These are phyloP conservation scores for Neoascochyta sp. DNA, from an alignment of 2,329 filamentous ascomycete genomes.

Conservation along the genomic window DNA sequence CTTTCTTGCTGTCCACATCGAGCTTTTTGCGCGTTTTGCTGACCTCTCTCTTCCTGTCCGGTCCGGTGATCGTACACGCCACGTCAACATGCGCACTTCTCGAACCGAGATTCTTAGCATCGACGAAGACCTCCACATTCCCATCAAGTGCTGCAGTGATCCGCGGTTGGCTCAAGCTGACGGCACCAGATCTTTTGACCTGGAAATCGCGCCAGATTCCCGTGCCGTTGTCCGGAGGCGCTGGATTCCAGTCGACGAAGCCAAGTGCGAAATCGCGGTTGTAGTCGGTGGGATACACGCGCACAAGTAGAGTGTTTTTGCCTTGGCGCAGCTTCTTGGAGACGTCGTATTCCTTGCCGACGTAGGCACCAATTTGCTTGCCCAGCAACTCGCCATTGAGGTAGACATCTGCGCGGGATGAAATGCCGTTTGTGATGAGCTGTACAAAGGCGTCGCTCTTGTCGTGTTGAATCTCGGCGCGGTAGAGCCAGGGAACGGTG, in stretches of 20 bases:
- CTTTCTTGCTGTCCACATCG: too few relatives aligned
- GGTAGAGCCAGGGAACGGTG: conserved; percentile 56
- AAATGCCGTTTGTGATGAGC: conserved; percentile 58
- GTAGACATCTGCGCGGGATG: conserved; percentile 58
- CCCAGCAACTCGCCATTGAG: conserved; percentile 56
- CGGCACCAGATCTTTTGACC: conserved; percentile 52
- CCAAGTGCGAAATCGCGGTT: conserved; percentile 57
- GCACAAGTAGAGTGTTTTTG: conserved; percentile 52
- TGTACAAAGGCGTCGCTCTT: conserved; percentile 34
- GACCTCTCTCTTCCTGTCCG: too few relatives aligned
- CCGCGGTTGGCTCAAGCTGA: conserved; percentile 39
- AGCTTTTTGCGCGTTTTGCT: too few relatives aligned
- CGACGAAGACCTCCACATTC: conserved; percentile 17
- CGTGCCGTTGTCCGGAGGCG: conserved; percentile 60
- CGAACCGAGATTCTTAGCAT: conserved; percentile 20
- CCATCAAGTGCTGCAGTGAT: conserved; percentile 18
- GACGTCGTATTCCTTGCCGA: conserved; percentile 55
- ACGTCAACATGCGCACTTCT: too few relatives aligned
- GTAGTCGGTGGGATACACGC: conserved; percentile 57
- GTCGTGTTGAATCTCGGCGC: conserved; percentile 44
- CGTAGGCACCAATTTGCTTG: conserved; percentile 54
- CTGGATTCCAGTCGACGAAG: conserved; percentile 62
- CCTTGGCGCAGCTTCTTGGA: conserved; percentile 41
- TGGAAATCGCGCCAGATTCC: conserved; percentile 60
- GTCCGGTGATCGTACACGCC: too few relatives aligned